Percentiles rank a stretch among this genome's conserved stretches.
These are phyloP conservation scores for Cystofilobasidium macerans DNA, from an alignment of 768 basidiomycete genomes.

Conservation along the genomic window DNA sequence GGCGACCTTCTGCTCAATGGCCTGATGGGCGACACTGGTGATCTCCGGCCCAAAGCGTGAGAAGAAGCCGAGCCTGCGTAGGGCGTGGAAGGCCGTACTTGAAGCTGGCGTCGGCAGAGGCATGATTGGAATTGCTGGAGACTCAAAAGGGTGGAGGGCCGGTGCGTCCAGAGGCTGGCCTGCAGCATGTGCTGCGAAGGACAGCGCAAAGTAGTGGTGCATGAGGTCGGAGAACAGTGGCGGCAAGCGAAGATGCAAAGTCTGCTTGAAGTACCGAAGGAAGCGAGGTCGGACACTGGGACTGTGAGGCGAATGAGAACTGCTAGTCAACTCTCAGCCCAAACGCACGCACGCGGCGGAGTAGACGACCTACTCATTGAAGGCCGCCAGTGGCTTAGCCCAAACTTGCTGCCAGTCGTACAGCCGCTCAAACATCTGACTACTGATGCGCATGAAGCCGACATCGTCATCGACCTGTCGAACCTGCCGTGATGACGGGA, in stretches of 20 bases:
- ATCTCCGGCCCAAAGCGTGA: conserved; percentile 76
- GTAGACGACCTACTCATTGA: conserved; percentile 17
- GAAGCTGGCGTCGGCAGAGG: conserved; percentile 34
- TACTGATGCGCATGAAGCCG: conserved; percentile 29
- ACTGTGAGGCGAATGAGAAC: conserved; percentile 31
- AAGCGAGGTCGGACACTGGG: conserved; percentile 21
- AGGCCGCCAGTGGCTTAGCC: conserved; percentile 37
- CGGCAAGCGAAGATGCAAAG: conserved; percentile 61
- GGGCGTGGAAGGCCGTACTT: conserved; percentile 51
- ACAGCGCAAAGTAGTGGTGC: conserved; percentile 41
- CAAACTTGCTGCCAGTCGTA: conserved; percentile 66
- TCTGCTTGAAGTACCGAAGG: conserved; percentile 52
- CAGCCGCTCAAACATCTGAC: conserved; percentile 52
- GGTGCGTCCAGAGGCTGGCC: background rate
- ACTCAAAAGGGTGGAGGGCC: background rate
- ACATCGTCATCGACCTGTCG: too few relatives aligned
- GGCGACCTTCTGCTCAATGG: conserved; percentile 64
- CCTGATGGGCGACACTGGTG: conserved; percentile 70
- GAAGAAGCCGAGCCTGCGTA: conserved; percentile 57
- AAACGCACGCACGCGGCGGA: too few relatives aligned
- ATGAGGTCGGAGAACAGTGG: conserved; percentile 56
- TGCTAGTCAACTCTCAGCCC: conserved; percentile 46
- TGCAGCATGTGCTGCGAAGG: conserved; percentile 21
- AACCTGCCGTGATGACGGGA: too few relatives aligned
- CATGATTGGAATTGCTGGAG: background rate